Conservation (phyloP, 208 protist species). For the Acanthamoeba royreba region DNA sequence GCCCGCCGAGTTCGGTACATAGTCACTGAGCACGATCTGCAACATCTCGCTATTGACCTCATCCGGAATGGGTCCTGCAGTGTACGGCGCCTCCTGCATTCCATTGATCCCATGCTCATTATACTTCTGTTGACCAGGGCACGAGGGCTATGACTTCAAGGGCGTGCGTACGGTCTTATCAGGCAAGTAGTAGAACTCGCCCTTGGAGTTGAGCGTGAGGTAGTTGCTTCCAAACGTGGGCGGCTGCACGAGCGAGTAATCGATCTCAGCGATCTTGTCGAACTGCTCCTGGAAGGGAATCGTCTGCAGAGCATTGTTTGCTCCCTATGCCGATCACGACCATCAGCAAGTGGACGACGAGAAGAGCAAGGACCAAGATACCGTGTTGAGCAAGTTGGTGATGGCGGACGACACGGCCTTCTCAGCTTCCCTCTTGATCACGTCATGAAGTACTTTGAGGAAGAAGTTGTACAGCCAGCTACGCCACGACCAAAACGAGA, state of each 20-base stretch:
- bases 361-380: background rate
- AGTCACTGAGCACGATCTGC: background rate
- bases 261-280: background rate
- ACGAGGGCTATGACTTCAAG: background rate
- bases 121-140: background rate
- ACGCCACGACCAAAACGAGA: background rate
- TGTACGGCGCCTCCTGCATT: background rate
- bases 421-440: background rate
- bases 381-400: background rate
- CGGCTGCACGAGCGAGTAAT: background rate
- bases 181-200: background rate
- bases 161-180: background rate
- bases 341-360: background rate
- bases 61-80: background rate
- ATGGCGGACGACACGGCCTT: background rate
- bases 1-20: background rate
- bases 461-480: conserved; percentile 24
- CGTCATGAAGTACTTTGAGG: background rate
- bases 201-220: conserved; percentile 11
- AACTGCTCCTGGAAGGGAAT: background rate
- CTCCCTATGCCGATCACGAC: background rate
- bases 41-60: background rate
- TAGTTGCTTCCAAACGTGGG: background rate
- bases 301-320: background rate
- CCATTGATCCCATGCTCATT: background rate